phyloP scores from a whole-genome alignment of 1,284 basidiomycete genomes.

The Marasmius tenuissimus region DNA sequence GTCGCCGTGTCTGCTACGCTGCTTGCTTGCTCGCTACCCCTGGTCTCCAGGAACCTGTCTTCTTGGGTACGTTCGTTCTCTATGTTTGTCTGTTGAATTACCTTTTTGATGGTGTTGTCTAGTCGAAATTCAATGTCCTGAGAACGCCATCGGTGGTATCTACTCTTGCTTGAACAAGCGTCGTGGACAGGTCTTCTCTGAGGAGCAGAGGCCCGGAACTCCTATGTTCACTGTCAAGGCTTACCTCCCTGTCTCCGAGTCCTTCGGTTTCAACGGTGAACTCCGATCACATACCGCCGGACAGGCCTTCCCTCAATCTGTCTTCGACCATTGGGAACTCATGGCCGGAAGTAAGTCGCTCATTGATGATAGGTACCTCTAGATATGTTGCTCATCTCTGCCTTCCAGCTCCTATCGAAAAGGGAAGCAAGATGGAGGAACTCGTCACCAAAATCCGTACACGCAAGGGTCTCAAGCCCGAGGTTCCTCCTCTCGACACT shows the following conservation, averaged over 20 bases:
- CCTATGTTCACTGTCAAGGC: slow-evolving; percentile 99
- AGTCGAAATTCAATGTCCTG: slow-evolving; percentile 99
- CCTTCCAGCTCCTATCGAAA: slow-evolving; percentile 67
- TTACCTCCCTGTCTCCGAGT: slow-evolving; percentile 95
- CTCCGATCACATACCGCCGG: slow-evolving; percentile 92
- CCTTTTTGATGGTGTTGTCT: slow-evolving; percentile 6
- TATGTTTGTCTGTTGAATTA: neutral
- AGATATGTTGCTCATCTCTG: slow-evolving; percentile 21
- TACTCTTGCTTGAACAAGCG: slow-evolving; percentile 95
- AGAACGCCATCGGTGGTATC: slow-evolving; percentile 98
- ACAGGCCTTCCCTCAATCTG: slow-evolving; percentile 97
- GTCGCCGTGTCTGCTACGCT: slow-evolving; percentile 96
- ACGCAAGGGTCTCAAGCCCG: slow-evolving; percentile 94
- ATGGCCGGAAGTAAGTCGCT: slow-evolving; percentile 74
- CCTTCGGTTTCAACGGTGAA: slow-evolving; percentile 98
- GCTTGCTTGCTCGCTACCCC: slow-evolving; percentile 92
- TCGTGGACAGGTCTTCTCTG: slow-evolving; percentile 97
- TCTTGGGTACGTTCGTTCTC: slow-evolving; percentile 63
- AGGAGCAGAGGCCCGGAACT: slow-evolving; percentile 96
- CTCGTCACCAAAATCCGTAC: slow-evolving; percentile 83
- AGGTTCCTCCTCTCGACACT: slow-evolving; percentile 81
- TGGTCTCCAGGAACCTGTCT: slow-evolving; percentile 95
- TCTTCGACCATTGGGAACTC: slow-evolving; percentile 91
- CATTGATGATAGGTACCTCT: slow-evolving; percentile 9
- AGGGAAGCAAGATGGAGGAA: slow-evolving; percentile 89